Evolutionary conservation across 441 rosid species (phyloP).

Genomic region (Corymbia citriodora): DNA sequence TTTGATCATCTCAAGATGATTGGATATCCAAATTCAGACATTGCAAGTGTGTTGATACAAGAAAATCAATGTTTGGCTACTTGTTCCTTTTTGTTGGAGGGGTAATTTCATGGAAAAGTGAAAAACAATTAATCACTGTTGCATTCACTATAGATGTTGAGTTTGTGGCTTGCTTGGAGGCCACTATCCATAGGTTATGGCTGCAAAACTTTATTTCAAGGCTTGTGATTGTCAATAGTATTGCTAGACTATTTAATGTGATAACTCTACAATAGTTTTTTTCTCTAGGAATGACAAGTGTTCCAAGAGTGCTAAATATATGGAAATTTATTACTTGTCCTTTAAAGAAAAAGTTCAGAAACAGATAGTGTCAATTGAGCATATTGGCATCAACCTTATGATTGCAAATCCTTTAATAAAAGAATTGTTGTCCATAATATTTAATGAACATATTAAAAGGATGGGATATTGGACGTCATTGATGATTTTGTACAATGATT

Average conservation of each 20-base stretch:
- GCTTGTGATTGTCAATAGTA: neutral
- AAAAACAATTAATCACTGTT: neutral
- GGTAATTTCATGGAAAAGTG: neutral
- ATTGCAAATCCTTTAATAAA: neutral
- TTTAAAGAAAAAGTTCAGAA: neutral
- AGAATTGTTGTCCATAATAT: neutral
- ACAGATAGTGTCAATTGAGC: neutral
- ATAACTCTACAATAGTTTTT: neutral
- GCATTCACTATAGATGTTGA: neutral
- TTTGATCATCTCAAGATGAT: neutral
- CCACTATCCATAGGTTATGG: neutral
- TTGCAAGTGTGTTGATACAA: too few relatives aligned
- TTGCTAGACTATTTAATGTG: neutral
- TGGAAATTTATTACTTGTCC: neutral
- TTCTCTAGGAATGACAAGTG: neutral
- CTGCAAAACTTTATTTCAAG: neutral
- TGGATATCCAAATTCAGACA: too few relatives aligned
- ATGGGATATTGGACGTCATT: neutral
- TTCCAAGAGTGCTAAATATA: neutral
- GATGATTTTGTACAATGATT: neutral
- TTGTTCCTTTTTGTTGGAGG: neutral
- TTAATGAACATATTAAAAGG: neutral
- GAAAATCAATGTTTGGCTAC: neutral
- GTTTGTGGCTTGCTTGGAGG: neutral
- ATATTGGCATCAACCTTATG: neutral